Conservation (phyloP, 495 filamentous ascomycete genomes). For the Annulohypoxylon stygium region DNA sequence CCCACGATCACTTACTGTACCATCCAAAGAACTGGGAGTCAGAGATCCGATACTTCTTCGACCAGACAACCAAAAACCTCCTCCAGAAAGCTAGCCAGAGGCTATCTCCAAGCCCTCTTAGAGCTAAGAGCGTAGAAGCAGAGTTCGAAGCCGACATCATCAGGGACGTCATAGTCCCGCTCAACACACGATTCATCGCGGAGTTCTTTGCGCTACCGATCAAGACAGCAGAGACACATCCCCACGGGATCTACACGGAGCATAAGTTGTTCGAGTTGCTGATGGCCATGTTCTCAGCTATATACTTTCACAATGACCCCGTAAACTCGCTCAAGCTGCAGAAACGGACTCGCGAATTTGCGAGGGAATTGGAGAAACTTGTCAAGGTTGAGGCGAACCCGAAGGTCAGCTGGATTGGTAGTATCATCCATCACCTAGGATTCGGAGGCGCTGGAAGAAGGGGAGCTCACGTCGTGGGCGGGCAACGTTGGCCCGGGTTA, state of each 20-base stretch:
- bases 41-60: slow-evolving; percentile 69
- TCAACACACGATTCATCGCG: slow-evolving; percentile 73
- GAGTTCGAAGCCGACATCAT: slow-evolving; percentile 73
- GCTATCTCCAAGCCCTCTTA: slow-evolving; percentile 60
- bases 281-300: slow-evolving; percentile 67
- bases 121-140: slow-evolving; percentile 30
- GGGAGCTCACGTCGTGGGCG: slow-evolving; percentile 6
- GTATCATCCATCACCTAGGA: slow-evolving; percentile 57
- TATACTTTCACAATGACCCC: slow-evolving; percentile 61
- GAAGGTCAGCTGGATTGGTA: slow-evolving; percentile 66
- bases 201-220: slow-evolving; percentile 74
- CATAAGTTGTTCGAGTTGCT: slow-evolving; percentile 78
- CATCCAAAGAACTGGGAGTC: slow-evolving; percentile 63
- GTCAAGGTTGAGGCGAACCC: slow-evolving; percentile 73
- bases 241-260: slow-evolving; percentile 76
- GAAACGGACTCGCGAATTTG: slow-evolving; percentile 68
- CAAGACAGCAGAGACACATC: slow-evolving; percentile 70
- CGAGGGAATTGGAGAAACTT: slow-evolving; percentile 71
- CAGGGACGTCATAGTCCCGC: slow-evolving; percentile 75
- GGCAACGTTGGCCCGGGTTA: slow-evolving; percentile 59
- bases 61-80: slow-evolving; percentile 69
- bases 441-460: slow-evolving; percentile 9
- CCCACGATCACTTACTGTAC: slow-evolving; percentile 69
- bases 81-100: slow-evolving; percentile 66
- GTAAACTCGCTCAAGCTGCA: slow-evolving; percentile 65